Percentiles rank a stretch among this genome's conserved stretches.
phyloP scores from a whole-genome alignment of 805 yeast genomes.

The Dipodascus geniculatus region DNA sequence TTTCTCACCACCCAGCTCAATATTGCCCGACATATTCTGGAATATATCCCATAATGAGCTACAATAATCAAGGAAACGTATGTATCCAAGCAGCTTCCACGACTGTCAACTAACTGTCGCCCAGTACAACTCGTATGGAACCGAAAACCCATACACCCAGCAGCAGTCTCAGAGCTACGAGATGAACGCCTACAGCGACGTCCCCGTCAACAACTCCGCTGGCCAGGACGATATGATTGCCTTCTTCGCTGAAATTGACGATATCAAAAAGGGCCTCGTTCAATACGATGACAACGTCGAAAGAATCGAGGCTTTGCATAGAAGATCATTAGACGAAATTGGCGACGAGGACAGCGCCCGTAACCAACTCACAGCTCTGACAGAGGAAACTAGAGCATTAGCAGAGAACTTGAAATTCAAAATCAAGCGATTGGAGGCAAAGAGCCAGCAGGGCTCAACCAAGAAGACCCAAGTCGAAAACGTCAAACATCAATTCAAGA shows the following conservation, averaged over 20 bases:
- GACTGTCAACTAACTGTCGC: neutral
- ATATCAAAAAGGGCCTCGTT: slow-evolving; percentile 55
- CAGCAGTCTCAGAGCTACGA: neutral
- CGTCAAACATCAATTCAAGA: slow-evolving; percentile 72
- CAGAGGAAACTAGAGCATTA: slow-evolving; percentile 66
- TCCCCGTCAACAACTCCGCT: neutral
- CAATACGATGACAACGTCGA: slow-evolving; percentile 61
- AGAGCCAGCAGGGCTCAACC: slow-evolving; percentile 44
- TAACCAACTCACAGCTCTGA: slow-evolving; percentile 64
- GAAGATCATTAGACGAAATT: slow-evolving; percentile 58
- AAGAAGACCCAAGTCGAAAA: slow-evolving; percentile 87
- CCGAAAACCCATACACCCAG: neutral
- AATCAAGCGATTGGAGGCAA: slow-evolving; percentile 64
- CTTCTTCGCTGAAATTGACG: slow-evolving; percentile 59
- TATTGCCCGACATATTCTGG: neutral
- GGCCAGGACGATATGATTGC: slow-evolving; percentile 39
- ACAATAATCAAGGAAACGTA: neutral
- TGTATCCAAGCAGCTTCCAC: neutral
- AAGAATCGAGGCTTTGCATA: slow-evolving; percentile 59
- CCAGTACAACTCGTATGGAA: neutral
- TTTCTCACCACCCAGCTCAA: neutral
- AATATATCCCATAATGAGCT: neutral
- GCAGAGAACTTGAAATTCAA: slow-evolving; percentile 65
- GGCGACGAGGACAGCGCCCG: slow-evolving; percentile 59
- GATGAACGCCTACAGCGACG: neutral